Conservation (phyloP, 2,329 filamentous ascomycete species). For the Aspergillus hortae region DNA sequence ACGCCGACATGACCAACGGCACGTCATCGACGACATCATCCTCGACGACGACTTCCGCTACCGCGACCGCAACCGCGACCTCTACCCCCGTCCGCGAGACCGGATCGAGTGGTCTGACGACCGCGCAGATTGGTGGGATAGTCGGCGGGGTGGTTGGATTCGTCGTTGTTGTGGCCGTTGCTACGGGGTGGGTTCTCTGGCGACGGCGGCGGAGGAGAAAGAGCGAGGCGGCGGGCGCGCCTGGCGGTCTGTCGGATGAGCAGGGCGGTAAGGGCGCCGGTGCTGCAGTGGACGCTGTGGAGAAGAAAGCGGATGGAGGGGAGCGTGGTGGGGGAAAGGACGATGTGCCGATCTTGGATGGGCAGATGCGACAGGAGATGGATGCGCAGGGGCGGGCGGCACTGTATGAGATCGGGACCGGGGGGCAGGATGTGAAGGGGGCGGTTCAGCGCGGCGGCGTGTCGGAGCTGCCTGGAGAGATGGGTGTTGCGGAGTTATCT, state of each 20-base stretch:
- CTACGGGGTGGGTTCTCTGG: conserved; percentile 2
- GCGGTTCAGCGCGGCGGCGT: not conserved
- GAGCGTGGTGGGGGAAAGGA: not conserved
- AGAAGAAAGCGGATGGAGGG: not conserved
- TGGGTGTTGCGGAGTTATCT: not conserved
- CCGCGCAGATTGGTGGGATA: conserved; percentile 10
- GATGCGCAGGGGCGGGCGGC: conserved; percentile 8
- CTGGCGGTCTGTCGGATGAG: not conserved
- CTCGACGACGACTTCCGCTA: not conserved
- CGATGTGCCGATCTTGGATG: conserved; percentile 8
- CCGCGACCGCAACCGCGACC: not conserved
- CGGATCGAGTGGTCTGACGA: not conserved
- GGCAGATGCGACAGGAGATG: conserved; percentile 9
- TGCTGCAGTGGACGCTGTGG: not conserved
- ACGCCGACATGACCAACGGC: conserved; percentile 6
- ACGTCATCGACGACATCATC: not conserved
- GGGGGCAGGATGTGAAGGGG: not conserved
- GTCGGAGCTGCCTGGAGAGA: not conserved
- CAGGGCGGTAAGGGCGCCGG: not conserved
- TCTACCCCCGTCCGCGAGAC: not conserved
- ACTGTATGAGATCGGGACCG: conserved; percentile 9
- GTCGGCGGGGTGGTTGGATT: conserved; percentile 10
- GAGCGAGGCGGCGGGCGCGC: not conserved
- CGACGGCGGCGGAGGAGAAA: not conserved
- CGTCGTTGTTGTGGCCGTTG: conserved; percentile 1